Evolutionary conservation across 129 eudicot genomes (phyloP), one percentile per base, ranked within the genome.

Genomic region (Scalesia atractyloides): DNA sequence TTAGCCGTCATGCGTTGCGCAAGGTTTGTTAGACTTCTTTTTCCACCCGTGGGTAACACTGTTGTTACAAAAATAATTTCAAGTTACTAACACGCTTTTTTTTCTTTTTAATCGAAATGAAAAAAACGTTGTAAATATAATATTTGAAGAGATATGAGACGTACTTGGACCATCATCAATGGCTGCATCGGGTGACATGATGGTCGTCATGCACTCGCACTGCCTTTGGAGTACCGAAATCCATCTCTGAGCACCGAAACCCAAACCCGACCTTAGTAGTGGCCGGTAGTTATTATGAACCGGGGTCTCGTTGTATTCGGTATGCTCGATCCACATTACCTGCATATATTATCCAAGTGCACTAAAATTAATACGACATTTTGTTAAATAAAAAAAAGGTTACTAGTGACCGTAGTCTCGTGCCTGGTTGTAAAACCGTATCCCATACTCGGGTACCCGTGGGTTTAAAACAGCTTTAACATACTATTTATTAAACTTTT

Each of bases 311-410:
- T 89, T 89, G 33, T 89, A 92, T 81, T 92, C 96, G 1, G 78
- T 72, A 66, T 92, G 96, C 79, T 92, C 97, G 48, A 92, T 70
- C 97, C 97, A 92, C 16, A 81, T 86, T 20, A 89, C 89, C 96
- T 92, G 88, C 73, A 80, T 20, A 19, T 20, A 52, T 65, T 18
- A 14, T 14, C 39, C 43, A 59, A 59, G 16, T 13, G 41, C 9
- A 13, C 12, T 59, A 59, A 59, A 59, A 11, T 10, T 24, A n/a
- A 5, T 12, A 50, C 1, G 10, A 1, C 46, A 41, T 9, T 41
- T 41, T 2, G 8, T 41, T 0, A 41, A 39, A n/a, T n/a, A n/a
- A 41, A 9, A 41, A 41, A 41, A 9, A 41, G 8, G 46, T 41
- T 50, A 50, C n/a, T 50, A 16, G 17, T 13, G 4, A 5, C 5